A percentile compares a stretch with the other conserved stretches of the same genome.
These are phyloP conservation scores for Ustilago nuda DNA, from an alignment of 1,284 basidiomycete species.

Conservation along the genomic window DNA sequence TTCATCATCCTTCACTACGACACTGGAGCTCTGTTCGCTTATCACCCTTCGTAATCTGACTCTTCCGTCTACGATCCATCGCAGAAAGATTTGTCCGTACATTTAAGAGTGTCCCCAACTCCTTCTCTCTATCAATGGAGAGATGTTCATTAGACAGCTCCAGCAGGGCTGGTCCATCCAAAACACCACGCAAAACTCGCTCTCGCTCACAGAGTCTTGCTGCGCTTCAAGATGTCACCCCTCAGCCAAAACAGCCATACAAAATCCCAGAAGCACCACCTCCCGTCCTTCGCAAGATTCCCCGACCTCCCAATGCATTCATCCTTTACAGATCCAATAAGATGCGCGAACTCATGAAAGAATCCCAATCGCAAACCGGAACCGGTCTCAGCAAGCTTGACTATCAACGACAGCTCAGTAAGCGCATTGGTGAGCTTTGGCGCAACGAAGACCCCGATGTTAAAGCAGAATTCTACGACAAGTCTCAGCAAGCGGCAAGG, in stretches of 20 bases:
- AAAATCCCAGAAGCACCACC: constrained; percentile 5
- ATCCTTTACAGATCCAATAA: constrained; percentile 44
- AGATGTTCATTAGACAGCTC: constrained; percentile 9
- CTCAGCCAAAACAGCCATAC: neutral
- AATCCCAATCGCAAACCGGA: neutral
- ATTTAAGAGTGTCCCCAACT: neutral
- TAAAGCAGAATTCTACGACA: constrained; percentile 33
- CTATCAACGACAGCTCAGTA: constrained; percentile 42
- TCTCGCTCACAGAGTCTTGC: constrained; percentile 21
- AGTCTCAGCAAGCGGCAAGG: constrained; percentile 27
- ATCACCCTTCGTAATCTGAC: neutral
- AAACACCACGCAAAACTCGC: constrained; percentile 2
- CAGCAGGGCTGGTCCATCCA: constrained; percentile 8
- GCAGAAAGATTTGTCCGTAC: neutral
- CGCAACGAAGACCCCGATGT: constrained; percentile 23
- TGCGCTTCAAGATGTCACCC: neutral
- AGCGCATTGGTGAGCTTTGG: constrained; percentile 39
- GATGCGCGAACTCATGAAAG: constrained; percentile 26
- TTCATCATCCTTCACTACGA: too few relatives aligned
- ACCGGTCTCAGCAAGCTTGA: constrained; percentile 35
- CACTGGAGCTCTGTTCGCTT: too few relatives aligned
- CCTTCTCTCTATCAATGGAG: constrained; percentile 4
- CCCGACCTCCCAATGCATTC: constrained; percentile 47
- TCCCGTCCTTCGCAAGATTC: constrained; percentile 31
- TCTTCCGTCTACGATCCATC: neutral